These are phyloP conservation scores for Russula griseocarnosa DNA, from an alignment of 768 basidiomycete species.

Conservation along the genomic window DNA sequence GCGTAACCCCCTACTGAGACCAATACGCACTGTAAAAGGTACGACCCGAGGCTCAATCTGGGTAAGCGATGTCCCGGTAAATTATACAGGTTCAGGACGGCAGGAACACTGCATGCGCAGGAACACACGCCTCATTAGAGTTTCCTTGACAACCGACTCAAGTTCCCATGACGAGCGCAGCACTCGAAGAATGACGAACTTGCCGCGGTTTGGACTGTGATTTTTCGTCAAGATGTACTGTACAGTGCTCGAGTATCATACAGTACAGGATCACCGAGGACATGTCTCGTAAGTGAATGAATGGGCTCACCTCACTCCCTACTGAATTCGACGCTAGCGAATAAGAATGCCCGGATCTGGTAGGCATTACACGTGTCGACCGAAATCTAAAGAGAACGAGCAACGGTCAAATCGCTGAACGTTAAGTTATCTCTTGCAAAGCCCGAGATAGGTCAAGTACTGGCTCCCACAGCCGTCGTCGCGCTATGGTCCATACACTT, in stretches of 20 bases:
- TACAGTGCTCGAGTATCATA: no score
- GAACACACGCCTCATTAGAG: not conserved
- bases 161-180: not conserved
- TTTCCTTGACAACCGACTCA: slow-evolving; percentile 16
- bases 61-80: slow-evolving; percentile 8
- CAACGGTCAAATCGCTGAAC: not conserved
- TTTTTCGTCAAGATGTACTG: not conserved
- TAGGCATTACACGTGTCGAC: slow-evolving; percentile 39
- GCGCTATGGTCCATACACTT: slow-evolving; percentile 35
- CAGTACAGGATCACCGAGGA: not conserved
- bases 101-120: not conserved
- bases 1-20: not conserved
- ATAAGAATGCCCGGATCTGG: no score
- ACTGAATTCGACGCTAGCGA: slow-evolving; percentile 45
- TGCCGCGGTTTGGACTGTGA: not conserved
- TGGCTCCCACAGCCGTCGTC: slow-evolving; percentile 25
- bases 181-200: not conserved
- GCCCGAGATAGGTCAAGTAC: not conserved
- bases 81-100: slow-evolving; percentile 1
- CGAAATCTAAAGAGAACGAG: not conserved
- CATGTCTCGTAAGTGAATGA: not conserved
- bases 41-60: slow-evolving; percentile 1
- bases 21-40: not conserved
- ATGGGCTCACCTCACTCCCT: not conserved
- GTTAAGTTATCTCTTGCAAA: not conserved